Evolutionary conservation across 139 green algal genomes (phyloP).

Genomic region (Haematococcus lacustris): DNA sequence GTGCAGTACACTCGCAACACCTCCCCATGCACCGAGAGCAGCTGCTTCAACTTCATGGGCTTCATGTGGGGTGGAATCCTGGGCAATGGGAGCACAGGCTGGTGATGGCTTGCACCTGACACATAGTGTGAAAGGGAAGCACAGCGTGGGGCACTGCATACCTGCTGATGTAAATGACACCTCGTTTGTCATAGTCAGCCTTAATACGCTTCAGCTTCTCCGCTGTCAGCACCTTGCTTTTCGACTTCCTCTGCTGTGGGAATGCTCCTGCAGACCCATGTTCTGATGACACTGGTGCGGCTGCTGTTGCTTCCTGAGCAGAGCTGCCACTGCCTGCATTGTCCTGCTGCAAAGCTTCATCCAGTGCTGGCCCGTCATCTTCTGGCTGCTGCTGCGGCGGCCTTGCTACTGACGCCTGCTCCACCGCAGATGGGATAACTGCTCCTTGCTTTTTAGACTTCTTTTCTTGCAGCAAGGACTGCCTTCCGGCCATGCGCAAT

Average conservation of each 20-base stretch:
- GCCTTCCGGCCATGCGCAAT: too few relatives aligned
- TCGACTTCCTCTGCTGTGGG: conserved; percentile 11
- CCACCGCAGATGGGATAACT: too few relatives aligned
- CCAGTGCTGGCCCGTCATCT: too few relatives aligned
- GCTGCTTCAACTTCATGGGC: conserved; percentile 80
- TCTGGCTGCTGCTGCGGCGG: too few relatives aligned
- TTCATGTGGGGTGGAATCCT: conserved; percentile 68
- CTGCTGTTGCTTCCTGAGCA: too few relatives aligned
- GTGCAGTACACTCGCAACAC: conserved; percentile 78
- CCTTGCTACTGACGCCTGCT: too few relatives aligned
- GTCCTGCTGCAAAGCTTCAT: too few relatives aligned
- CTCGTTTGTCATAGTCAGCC: conserved; percentile 38
- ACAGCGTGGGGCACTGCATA: neutral
- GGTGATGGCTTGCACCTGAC: neutral
- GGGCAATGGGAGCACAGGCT: neutral
- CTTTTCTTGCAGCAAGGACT: too few relatives aligned
- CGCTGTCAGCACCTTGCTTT: conserved; percentile 36
- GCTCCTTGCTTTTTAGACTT: too few relatives aligned
- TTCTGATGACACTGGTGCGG: too few relatives aligned
- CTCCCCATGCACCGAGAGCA: conserved; percentile 73
- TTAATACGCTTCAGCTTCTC: conserved; percentile 45
- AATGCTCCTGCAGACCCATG: too few relatives aligned
- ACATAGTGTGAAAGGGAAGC: neutral
- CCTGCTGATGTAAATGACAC: conserved; percentile 81
- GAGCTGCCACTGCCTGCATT: too few relatives aligned